These are phyloP conservation scores for Aulographum hederae DNA, from an alignment of 2,329 filamentous ascomycete species.

Conservation along the genomic window DNA sequence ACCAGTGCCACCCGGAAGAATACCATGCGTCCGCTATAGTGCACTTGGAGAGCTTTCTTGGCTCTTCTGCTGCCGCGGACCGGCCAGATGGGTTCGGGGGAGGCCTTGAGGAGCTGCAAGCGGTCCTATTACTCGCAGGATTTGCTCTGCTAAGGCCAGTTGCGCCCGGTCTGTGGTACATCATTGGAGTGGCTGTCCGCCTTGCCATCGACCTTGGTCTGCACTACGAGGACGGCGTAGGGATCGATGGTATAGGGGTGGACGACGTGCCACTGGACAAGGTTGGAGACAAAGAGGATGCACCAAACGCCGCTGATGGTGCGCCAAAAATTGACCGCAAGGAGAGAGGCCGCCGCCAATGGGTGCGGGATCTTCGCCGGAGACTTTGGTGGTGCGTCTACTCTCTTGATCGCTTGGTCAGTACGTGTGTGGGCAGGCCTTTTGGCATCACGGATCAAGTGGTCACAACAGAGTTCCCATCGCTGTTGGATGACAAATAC, in stretches of 20 bases:
- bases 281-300: no score
- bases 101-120: constrained; percentile 82
- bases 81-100: constrained; percentile 50
- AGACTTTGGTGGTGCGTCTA: constrained; percentile 96
- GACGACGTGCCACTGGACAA: constrained; percentile 20
- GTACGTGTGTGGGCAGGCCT: constrained; percentile 79
- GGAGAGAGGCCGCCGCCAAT: constrained; percentile 55
- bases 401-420: constrained; percentile 84
- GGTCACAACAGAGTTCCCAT: constrained; percentile 89
- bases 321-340: constrained; percentile 24
- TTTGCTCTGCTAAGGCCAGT: constrained; percentile 85
- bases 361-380: constrained; percentile 68
- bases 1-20: constrained; percentile 69
- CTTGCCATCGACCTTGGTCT: constrained; percentile 81
- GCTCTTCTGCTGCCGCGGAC: constrained; percentile 41
- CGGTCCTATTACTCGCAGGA: constrained; percentile 76
- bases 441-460: constrained; percentile 94
- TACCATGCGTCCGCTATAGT: constrained; percentile 92
- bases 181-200: constrained; percentile 81
- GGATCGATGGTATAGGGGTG: constrained; percentile 31
- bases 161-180: constrained; percentile 91
- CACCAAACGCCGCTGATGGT: constrained; percentile 6
- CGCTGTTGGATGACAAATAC: constrained; percentile 67
- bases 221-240: constrained; percentile 76
- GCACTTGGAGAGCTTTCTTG: constrained; percentile 71